These are phyloP conservation scores for Pseudogymnoascus sp. DNA, from an alignment of 2,329 filamentous ascomycete species.

Conservation along the genomic window DNA sequence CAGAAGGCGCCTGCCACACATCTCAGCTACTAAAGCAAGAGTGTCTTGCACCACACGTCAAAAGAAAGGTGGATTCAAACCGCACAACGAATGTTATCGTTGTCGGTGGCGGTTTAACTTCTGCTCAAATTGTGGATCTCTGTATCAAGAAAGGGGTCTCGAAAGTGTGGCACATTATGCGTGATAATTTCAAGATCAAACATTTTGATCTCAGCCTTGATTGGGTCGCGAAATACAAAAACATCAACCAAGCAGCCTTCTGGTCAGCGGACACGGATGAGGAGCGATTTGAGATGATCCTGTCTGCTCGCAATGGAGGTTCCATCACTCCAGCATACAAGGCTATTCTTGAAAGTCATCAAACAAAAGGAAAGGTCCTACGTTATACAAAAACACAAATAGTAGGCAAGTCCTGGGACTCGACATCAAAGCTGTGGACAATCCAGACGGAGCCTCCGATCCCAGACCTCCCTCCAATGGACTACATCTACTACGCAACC, in stretches of 20 bases:
- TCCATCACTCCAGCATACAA: constrained; percentile 59
- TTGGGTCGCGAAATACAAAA: constrained; percentile 79
- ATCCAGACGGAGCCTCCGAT: constrained; percentile 46
- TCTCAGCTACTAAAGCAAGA: constrained; percentile 7
- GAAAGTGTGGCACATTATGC: constrained; percentile 63
- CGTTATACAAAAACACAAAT: constrained; percentile 52
- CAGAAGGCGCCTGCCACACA: constrained; percentile 10
- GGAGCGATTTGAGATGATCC: constrained; percentile 57
- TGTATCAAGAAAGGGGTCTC: constrained; percentile 54
- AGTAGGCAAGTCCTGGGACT: constrained; percentile 40
- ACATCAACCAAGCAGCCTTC: constrained; percentile 66
- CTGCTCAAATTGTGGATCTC: constrained; percentile 63
- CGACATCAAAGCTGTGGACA: constrained; percentile 37
- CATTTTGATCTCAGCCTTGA: constrained; percentile 68
- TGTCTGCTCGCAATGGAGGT: constrained; percentile 60
- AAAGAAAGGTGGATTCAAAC: constrained; percentile 41
- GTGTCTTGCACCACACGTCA: constrained; percentile 30
- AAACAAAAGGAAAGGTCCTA: constrained; percentile 41
- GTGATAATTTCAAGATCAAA: constrained; percentile 51
- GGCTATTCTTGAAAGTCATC: constrained; percentile 56
- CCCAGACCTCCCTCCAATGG: constrained; percentile 38
- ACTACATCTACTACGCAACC: constrained; percentile 43
- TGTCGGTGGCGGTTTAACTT: constrained; percentile 67
- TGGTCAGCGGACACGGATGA: constrained; percentile 67
- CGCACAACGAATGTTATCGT: constrained; percentile 56